These are phyloP conservation scores for Phyllosticta citribraziliensis DNA, from an alignment of 2,329 filamentous ascomycete genomes.

Conservation along the genomic window DNA sequence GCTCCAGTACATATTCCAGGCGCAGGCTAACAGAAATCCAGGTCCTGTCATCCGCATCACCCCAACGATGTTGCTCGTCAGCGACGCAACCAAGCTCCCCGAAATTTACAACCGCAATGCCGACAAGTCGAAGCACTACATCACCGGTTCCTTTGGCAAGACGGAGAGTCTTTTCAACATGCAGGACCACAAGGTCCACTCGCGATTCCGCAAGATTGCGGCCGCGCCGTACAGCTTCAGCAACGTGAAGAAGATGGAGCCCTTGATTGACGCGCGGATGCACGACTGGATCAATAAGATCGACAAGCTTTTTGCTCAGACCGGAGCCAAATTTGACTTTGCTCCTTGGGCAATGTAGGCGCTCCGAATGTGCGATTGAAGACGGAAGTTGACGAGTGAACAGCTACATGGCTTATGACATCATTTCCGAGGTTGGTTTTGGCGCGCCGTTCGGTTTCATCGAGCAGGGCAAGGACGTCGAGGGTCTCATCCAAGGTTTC, in stretches of 20 bases:
- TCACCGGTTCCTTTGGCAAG: constrained; percentile 48
- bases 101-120: constrained; percentile 47
- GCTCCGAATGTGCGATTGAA: no score
- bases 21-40: constrained; percentile 16
- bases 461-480: constrained; percentile 42
- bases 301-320: constrained; percentile 35
- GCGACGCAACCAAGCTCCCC: constrained; percentile 45
- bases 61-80: constrained; percentile 44
- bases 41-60: constrained; percentile 45
- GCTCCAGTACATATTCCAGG: background rate
- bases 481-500: constrained; percentile 45
- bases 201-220: constrained; percentile 44
- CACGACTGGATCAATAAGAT: constrained; percentile 42
- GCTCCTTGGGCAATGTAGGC: constrained; percentile 40
- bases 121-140: constrained; percentile 50
- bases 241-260: constrained; percentile 51
- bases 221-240: constrained; percentile 47
- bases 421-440: constrained; percentile 48
- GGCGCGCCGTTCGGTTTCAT: constrained; percentile 49
- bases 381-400: constrained; percentile 14
- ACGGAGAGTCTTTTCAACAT: constrained; percentile 50
- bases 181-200: constrained; percentile 42
- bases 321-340: constrained; percentile 43
- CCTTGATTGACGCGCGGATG: constrained; percentile 43
- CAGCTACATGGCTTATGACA: constrained; percentile 46